These are phyloP conservation scores for Chloromonas sp. DNA, from an alignment of 163 green algal genomes.

Conservation along the genomic window DNA sequence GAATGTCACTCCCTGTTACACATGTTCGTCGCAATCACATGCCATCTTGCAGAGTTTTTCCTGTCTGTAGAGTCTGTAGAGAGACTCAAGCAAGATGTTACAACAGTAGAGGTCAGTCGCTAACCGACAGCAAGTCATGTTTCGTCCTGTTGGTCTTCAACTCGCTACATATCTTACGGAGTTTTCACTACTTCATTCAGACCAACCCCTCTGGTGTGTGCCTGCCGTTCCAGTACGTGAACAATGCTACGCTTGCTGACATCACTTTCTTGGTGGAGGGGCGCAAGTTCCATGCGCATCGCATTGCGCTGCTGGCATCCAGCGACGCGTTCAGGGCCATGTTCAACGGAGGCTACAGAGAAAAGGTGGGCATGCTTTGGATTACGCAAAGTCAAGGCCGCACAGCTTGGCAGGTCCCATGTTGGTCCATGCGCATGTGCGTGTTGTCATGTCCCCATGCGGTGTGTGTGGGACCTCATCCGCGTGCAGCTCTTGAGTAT, in stretches of 20 bases:
- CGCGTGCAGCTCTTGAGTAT: too few species aligned
- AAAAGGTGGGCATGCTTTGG: constrained; percentile 6
- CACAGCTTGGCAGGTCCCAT: background rate
- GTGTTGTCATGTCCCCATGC: background rate
- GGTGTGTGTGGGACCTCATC: background rate
- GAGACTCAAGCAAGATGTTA: too few species aligned
- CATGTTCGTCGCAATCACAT: too few species aligned
- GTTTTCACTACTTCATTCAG: too few species aligned
- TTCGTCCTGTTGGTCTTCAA: too few species aligned
- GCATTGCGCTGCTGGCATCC: constrained; percentile 80
- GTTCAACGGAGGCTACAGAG: constrained; percentile 50
- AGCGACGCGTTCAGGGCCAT: constrained; percentile 91
- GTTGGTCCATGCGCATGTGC: background rate
- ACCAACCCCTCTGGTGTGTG: too few species aligned
- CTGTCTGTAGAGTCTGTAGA: too few species aligned
- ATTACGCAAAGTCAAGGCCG: background rate
- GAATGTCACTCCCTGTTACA: too few species aligned
- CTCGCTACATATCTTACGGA: too few species aligned
- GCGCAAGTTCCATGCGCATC: constrained; percentile 69
- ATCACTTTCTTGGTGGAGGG: constrained; percentile 92
- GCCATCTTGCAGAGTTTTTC: too few species aligned
- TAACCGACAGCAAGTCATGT: too few species aligned
- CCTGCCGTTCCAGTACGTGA: constrained; percentile 68
- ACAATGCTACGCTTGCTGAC: constrained; percentile 86
- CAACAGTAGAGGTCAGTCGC: too few species aligned